These are phyloP conservation scores for Orbilia blumenaviensis DNA, from an alignment of 2,329 filamentous ascomycete genomes.

Conservation along the genomic window DNA sequence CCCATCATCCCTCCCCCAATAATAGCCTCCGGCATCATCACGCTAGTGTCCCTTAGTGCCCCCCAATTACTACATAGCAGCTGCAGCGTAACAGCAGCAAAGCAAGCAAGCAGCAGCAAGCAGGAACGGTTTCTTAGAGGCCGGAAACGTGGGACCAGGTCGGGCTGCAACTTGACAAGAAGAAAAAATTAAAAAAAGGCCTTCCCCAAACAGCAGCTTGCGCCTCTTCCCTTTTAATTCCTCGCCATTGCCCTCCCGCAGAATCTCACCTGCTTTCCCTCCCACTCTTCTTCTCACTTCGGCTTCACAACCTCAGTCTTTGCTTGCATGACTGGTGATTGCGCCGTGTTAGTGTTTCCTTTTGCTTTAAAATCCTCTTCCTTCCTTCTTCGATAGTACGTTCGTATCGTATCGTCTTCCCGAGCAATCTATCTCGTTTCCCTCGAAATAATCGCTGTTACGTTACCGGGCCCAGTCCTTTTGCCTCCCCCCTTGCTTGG, in stretches of 20 bases:
- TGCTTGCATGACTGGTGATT: not conserved
- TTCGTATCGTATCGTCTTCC: conserved; percentile 30
- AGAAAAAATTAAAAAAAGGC: conserved; percentile 24
- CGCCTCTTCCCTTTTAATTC: conserved; percentile 54
- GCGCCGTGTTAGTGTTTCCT: too few relatives aligned
- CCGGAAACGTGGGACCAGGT: conserved; percentile 49
- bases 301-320: conserved; percentile 25
- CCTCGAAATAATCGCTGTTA: conserved; percentile 33
- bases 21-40: conserved; percentile 37
- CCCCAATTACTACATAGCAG: conserved; percentile 7
- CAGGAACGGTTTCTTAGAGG: conserved; percentile 23
- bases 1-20: conserved; percentile 33
- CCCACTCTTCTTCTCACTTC: conserved; percentile 34
- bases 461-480: conserved; percentile 24
- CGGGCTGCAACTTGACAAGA: conserved; percentile 25
- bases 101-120: too few relatives aligned
- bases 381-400: conserved; percentile 51
- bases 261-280: conserved; percentile 53
- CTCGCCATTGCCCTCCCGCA: conserved; percentile 44
- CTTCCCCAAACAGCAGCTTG: conserved; percentile 52
- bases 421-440: conserved; percentile 48
- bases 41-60: too few relatives aligned
- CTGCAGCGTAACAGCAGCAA: conserved; percentile 39
- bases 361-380: conserved; percentile 3
- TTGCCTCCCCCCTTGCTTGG: conserved; percentile 33